A percentile compares a stretch with the other conserved stretches of the same genome.
phyloP scores from a whole-genome alignment of 1,284 basidiomycete genomes.

The Phlebopus sp. region DNA sequence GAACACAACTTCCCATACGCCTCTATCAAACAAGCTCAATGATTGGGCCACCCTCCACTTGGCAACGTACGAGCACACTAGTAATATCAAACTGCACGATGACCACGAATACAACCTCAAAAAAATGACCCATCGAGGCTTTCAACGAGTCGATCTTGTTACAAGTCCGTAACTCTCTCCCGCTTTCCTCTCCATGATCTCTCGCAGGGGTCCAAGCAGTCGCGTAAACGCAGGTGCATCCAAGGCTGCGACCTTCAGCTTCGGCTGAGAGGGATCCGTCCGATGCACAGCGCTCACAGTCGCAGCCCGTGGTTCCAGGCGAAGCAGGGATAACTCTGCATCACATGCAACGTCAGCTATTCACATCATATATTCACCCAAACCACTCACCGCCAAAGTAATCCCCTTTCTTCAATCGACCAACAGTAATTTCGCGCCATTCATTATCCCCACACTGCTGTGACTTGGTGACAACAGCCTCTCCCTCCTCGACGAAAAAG shows the following conservation, averaged over 20 bases:
- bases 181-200: slow-evolving; percentile 86
- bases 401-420: slow-evolving; percentile 82
- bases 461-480: slow-evolving; percentile 83
- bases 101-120: slow-evolving; percentile 6
- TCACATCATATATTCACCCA: background rate
- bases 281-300: slow-evolving; percentile 84
- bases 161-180: slow-evolving; percentile 46
- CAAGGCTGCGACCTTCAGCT: slow-evolving; percentile 89
- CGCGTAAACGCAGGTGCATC: slow-evolving; percentile 95
- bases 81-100: background rate
- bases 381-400: slow-evolving; percentile 89
- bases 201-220: slow-evolving; percentile 85
- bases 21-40: background rate
- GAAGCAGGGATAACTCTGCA: slow-evolving; percentile 79
- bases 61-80: background rate
- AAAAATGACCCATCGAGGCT: no score
- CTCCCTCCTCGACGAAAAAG: slow-evolving; percentile 94
- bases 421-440: slow-evolving; percentile 66
- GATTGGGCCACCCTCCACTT: no score
- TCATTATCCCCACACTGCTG: slow-evolving; percentile 60
- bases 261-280: slow-evolving; percentile 47
- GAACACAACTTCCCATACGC: background rate
- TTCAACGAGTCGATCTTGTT: slow-evolving; percentile 28
- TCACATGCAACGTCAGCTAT: slow-evolving; percentile 10
- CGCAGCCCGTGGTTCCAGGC: slow-evolving; percentile 86